Conservation (phyloP, 140 eudicot species). For the Senecio squalidus region DNA sequence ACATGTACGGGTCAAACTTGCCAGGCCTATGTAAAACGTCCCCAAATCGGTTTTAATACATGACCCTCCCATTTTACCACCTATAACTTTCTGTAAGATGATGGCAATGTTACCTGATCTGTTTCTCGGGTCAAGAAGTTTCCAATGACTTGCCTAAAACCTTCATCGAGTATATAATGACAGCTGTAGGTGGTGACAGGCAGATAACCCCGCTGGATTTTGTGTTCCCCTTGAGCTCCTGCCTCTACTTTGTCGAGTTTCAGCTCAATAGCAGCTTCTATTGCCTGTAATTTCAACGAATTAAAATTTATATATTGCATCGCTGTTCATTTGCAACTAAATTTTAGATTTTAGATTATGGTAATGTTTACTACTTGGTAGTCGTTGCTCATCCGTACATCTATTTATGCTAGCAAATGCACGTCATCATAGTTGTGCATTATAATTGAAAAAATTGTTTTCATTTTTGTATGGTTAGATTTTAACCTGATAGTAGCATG, state of each 20-base stretch:
- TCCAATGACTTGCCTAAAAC: slow-evolving; percentile 56
- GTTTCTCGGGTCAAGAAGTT: slow-evolving; percentile 80
- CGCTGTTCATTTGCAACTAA: neutral
- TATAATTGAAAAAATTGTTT: neutral
- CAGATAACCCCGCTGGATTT: slow-evolving; percentile 79
- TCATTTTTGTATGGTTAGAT: neutral
- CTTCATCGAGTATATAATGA: slow-evolving; percentile 82
- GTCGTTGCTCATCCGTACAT: too few species aligned
- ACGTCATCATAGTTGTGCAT: neutral
- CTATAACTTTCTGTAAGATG: too few species aligned
- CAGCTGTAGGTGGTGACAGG: slow-evolving; percentile 88
- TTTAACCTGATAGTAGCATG: slow-evolving; percentile 96
- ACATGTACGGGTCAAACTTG: too few species aligned
- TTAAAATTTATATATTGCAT: neutral
- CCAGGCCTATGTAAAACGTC: too few species aligned
- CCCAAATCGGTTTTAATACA: too few species aligned
- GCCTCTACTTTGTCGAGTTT: slow-evolving; percentile 90
- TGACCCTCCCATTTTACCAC: too few species aligned
- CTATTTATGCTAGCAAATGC: too few species aligned
- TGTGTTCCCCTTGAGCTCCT: slow-evolving; percentile 99
- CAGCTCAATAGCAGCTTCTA: slow-evolving; percentile 96
- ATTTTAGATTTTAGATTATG: neutral
- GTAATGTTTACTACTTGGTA: too few species aligned
- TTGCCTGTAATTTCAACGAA: slow-evolving; percentile 52
- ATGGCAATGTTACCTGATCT: slow-evolving; percentile 63